A percentile compares a stretch with the other conserved stretches of the same genome.
Conservation (phyloP, 352 stramenopile species). For the Phytophthora boehmeriae region DNA sequence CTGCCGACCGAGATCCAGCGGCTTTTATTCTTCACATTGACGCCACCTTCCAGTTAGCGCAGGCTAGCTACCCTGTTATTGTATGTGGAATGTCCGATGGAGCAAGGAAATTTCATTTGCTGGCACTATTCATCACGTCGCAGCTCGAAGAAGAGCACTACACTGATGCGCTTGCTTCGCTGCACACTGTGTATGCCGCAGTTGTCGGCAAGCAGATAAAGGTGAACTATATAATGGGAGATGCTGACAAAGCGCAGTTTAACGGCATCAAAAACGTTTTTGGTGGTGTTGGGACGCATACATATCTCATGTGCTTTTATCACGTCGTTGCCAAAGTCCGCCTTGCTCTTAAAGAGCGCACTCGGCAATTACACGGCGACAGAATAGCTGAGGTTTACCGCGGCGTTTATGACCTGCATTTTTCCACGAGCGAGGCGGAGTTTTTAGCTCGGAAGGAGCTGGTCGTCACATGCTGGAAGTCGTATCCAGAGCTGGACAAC, state of each 20-base stretch:
- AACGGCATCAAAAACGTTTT: neutral
- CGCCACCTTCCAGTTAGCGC: slow-evolving; percentile 10
- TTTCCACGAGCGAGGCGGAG: neutral
- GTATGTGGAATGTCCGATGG: slow-evolving; percentile 1
- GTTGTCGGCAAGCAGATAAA: neutral
- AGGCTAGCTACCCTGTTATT: slow-evolving; percentile 6
- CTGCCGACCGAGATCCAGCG: neutral
- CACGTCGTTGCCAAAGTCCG: slow-evolving; percentile 31
- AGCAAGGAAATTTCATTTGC: neutral
- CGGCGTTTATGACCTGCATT: slow-evolving; percentile 28
- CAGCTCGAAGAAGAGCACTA: neutral
- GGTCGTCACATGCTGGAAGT: neutral
- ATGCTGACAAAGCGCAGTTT: slow-evolving; percentile 3
- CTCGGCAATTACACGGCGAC: too few species aligned
- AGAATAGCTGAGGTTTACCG: too few species aligned
- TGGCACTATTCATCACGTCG: slow-evolving; percentile 8
- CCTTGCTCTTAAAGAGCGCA: slow-evolving; percentile 1
- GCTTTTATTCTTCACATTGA: neutral
- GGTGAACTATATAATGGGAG: neutral
- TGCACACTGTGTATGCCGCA: neutral
- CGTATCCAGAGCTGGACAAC: neutral
- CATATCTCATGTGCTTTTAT: slow-evolving; percentile 29
- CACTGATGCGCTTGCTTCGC: neutral
- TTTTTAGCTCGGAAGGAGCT: neutral
- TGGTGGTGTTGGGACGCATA: neutral